Base-by-base conservation (phyloP, 1,284 basidiomycete genomes). In the Tetrapyrgos nigripes region DNA sequence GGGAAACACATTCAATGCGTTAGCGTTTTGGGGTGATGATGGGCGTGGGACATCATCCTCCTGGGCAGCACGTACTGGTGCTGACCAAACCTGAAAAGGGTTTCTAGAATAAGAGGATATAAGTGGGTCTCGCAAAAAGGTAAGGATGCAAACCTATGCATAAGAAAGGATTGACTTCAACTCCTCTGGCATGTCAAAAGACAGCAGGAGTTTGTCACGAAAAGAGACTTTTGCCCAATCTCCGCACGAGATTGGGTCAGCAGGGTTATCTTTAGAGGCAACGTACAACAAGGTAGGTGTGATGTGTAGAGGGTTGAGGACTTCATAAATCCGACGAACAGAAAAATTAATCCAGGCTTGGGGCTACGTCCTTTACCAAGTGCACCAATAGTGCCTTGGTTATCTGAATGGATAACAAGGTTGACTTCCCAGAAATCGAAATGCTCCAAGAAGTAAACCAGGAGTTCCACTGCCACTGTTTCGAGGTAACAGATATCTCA, bases 181-280 rank as follows among this genome's bases (percentile, higher is more conserved):
- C 53, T 70, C 69, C 2, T 43, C 45, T 10, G 66, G 69, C 55
- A 70, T 58, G 46, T 10, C 27, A 44, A 70, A 65, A 14, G 59
- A 13, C 2, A 57, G 43, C 10, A n/a, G 19, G 17, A 68, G 53
- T 8, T 55, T 51, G n/a, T 6, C 43, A 28, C 3, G 35, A 26
- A 3, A 57, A 28, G 2, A 29, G n/a, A 2, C 55, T 8, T 40
- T 13, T 26, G 59, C 57, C 1, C 61, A 40, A 11, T 47, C 44
- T 47, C 75, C 68, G 27, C 69, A 63, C 50, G 69, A 77, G 55
- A 75, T 65, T n/a, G 75, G 72, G 57, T 77, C 74, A 4, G 73
- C 71, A 11, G 66, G 67, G 59, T 77, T 78, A 1, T 49, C 37
- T 14, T 57, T 66, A 3, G 74, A 75, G 1, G 49, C 21, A n/a